These are phyloP conservation scores for Crithidia fasciculata DNA, from an alignment of 208 protist species.

Conservation along the genomic window DNA sequence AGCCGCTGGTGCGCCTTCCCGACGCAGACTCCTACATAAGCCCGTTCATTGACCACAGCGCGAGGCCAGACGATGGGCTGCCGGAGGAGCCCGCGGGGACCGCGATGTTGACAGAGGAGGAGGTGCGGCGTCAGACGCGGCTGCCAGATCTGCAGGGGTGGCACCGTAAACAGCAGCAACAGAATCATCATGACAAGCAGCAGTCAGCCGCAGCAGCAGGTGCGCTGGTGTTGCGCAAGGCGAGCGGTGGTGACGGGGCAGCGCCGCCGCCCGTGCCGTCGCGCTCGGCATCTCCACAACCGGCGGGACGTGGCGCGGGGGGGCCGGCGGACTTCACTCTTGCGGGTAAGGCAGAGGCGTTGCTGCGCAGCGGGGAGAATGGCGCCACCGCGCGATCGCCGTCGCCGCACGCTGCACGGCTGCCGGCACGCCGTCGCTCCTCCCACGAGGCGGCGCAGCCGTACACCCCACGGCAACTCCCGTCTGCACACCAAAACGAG, in stretches of 20 bases:
- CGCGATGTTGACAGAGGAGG: conserved; percentile 17
- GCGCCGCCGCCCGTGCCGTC: not conserved
- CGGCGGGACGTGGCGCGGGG: not conserved
- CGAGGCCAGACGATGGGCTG: not conserved
- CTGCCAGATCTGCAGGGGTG: conserved; percentile 31
- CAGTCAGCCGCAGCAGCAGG: no score
- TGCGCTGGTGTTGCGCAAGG: no score
- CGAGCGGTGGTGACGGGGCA: not conserved
- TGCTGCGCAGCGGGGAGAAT: not conserved
- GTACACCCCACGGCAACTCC: conserved; percentile 3
- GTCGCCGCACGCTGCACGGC: not conserved
- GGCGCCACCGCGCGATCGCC: not conserved
- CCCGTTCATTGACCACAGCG: conserved; percentile 42
- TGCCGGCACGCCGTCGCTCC: not conserved
- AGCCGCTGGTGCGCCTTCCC: conserved; percentile 33
- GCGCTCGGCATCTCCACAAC: not conserved
- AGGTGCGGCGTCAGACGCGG: conserved; percentile 24
- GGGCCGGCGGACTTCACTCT: not conserved
- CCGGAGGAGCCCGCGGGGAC: conserved; percentile 11
- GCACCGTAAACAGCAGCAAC: not conserved
- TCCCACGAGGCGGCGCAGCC: not conserved
- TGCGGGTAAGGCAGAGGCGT: not conserved
- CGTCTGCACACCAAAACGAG: not conserved
- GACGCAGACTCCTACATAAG: conserved; percentile 39
- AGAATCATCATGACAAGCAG: no score